A percentile compares a stretch with the other conserved stretches of the same genome.
phyloP scores from a whole-genome alignment of 228 moss, liverwort and hornwort genomes.

The Sphagnum fallax region DNA sequence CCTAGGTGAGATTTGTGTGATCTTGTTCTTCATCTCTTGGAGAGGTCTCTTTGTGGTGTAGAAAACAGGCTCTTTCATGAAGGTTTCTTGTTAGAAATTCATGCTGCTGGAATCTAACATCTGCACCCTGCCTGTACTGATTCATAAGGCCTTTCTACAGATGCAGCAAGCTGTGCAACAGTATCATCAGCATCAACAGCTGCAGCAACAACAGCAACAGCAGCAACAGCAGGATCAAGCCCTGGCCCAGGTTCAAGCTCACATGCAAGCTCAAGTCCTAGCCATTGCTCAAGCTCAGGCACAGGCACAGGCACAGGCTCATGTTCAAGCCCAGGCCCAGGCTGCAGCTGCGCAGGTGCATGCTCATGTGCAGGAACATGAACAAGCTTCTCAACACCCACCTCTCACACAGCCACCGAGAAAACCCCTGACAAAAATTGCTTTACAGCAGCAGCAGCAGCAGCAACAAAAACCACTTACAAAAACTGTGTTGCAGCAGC shows the following conservation, averaged over 20 bases:
- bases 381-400: constrained; percentile 28
- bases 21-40: background rate
- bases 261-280: constrained; percentile 12
- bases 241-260: constrained; percentile 46
- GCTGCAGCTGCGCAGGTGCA: constrained; percentile 14
- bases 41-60: too few relatives aligned
- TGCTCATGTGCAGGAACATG: constrained; percentile 39
- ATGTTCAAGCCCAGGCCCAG: constrained; percentile 38
- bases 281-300: constrained; percentile 15
- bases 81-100: too few relatives aligned
- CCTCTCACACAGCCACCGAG: constrained; percentile 33
- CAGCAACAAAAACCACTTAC: constrained; percentile 30
- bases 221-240: constrained; percentile 35
- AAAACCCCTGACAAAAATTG: constrained; percentile 26
- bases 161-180: constrained; percentile 35
- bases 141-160: constrained; percentile 4
- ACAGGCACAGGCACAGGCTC: constrained; percentile 47
- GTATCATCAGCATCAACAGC: background rate
- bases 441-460: constrained; percentile 30
- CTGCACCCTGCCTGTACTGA: too few relatives aligned
- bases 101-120: too few relatives aligned
- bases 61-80: too few relatives aligned
- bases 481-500: constrained; percentile 23
- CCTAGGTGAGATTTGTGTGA: background rate
- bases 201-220: constrained; percentile 22